A percentile compares a stretch with the other conserved stretches of the same genome.
phyloP scores from a whole-genome alignment of 768 basidiomycete species.

The Phallus indusiatus region DNA sequence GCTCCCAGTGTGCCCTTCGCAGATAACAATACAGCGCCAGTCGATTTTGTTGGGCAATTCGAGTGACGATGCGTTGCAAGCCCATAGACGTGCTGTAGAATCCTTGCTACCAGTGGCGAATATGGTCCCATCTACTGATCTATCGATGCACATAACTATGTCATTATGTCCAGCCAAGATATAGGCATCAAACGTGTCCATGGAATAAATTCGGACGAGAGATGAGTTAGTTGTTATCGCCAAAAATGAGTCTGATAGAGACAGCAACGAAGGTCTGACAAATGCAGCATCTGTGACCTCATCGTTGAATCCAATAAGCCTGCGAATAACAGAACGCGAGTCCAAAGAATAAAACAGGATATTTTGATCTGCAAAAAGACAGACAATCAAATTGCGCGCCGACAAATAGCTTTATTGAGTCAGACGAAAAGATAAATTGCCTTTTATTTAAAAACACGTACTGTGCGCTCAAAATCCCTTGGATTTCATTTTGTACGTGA shows the following conservation, averaged over 20 bases:
- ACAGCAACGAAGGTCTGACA: slow-evolving; percentile 39
- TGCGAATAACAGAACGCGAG: slow-evolving; percentile 56
- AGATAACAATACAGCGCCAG: slow-evolving; percentile 75
- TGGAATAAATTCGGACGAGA: slow-evolving; percentile 82
- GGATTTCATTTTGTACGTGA: slow-evolving; percentile 63
- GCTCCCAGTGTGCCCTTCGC: slow-evolving; percentile 91
- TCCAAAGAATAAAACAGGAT: slow-evolving; percentile 82
- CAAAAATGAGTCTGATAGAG: slow-evolving; percentile 53
- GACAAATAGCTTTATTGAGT: slow-evolving; percentile 52
- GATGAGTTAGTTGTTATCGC: slow-evolving; percentile 98
- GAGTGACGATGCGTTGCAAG: slow-evolving; percentile 18
- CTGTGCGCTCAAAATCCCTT: slow-evolving; percentile 77
- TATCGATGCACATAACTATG: slow-evolving; percentile 81
- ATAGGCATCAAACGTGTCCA: slow-evolving; percentile 67
- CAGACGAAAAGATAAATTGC: not conserved
- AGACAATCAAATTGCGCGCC: slow-evolving; percentile 54
- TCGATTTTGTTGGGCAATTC: slow-evolving; percentile 27
- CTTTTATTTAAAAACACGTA: slow-evolving; percentile 34
- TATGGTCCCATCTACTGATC: slow-evolving; percentile 51
- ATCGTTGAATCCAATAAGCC: slow-evolving; percentile 95
- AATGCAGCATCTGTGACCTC: slow-evolving; percentile 90
- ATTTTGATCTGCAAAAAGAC: slow-evolving; percentile 93
- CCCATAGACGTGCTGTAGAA: slow-evolving; percentile 81
- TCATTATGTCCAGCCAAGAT: slow-evolving; percentile 85
- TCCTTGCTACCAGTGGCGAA: slow-evolving; percentile 95